These are phyloP conservation scores for Corymbia citriodora DNA, from an alignment of 441 rosid genomes.

Conservation along the genomic window DNA sequence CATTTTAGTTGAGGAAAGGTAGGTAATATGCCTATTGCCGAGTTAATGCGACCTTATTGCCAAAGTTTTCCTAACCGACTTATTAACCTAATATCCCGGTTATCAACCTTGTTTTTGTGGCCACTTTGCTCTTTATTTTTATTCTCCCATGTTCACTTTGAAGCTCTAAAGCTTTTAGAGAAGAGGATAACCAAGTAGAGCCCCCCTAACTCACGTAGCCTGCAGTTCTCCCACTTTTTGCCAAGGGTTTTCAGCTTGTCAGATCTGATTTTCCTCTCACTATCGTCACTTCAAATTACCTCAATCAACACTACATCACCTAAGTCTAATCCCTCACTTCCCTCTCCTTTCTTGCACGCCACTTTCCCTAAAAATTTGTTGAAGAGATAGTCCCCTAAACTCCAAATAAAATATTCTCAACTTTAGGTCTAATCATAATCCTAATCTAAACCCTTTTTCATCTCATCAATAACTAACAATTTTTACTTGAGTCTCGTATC, in stretches of 20 bases:
- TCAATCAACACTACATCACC: not conserved
- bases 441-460: too few relatives aligned
- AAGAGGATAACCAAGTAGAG: not conserved
- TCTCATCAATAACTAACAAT: not conserved
- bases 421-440: too few relatives aligned
- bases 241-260: not conserved
- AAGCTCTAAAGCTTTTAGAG: not conserved
- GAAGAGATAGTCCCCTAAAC: not conserved
- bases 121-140: not conserved
- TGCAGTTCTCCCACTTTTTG: not conserved
- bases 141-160: not conserved
- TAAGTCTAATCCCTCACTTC: not conserved
- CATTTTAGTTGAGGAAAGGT: too few relatives aligned
- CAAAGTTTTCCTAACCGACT: too few relatives aligned
- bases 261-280: not conserved
- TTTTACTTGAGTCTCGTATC: not conserved
- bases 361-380: not conserved
- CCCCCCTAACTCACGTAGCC: not conserved
- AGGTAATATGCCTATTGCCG: too few relatives aligned
- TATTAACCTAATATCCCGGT: too few relatives aligned
- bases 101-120: too few relatives aligned
- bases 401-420: not conserved
- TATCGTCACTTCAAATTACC: not conserved
- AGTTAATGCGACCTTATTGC: too few relatives aligned
- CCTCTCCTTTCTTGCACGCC: not conserved